Base-by-base conservation (phyloP, 1,284 basidiomycete species). In the Phylloboletellus chloephorus region DNA sequence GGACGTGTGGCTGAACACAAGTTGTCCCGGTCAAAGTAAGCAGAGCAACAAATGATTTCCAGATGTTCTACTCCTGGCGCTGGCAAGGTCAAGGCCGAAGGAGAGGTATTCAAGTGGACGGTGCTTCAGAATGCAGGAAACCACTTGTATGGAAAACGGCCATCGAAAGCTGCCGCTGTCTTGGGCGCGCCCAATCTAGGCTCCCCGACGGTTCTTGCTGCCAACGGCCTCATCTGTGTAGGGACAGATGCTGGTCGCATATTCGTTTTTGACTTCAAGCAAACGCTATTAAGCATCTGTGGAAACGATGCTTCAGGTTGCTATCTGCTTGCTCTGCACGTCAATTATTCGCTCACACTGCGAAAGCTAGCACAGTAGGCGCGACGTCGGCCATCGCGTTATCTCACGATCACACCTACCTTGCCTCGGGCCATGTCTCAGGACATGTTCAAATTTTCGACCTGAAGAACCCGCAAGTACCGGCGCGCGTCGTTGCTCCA, bases 391-490 rank as follows among this genome's bases (percentile, higher is more conserved):
- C 93, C 1, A 66, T 99, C 4, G 83, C 91, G 2, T 70, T 99
- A 37, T 97, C 94, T 3, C 82, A 89, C 50, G 96, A 99, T 58
- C 89, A 93, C 53, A 95, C 94, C 0, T 98, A 82, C 61, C 69
- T 98, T 35, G 95, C 87, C 0, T 85, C 88, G 1, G 96, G 96
- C 1, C 91, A 98, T 61, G 73, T 79, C 0, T 78, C 75, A 2
- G 96, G 96, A 2, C 76, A 90, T 52, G 82, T 98, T 30, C 84
- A 88, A 52, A 72, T 99, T 0, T 98, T 87, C 60, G 86, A 97
- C 50, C 62, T 98, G 37, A 74, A 79, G 36, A 62, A 59, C 24
- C 86, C 92, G 9, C 68, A 78, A 54, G 67, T 64, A 31, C 75
- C 83, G 19, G 78, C 74, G 7, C 79, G 92, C 1, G 72, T 76